Conservation (phyloP, 2,329 filamentous ascomycete genomes). For the Pseudogymnoascus sp. region DNA sequence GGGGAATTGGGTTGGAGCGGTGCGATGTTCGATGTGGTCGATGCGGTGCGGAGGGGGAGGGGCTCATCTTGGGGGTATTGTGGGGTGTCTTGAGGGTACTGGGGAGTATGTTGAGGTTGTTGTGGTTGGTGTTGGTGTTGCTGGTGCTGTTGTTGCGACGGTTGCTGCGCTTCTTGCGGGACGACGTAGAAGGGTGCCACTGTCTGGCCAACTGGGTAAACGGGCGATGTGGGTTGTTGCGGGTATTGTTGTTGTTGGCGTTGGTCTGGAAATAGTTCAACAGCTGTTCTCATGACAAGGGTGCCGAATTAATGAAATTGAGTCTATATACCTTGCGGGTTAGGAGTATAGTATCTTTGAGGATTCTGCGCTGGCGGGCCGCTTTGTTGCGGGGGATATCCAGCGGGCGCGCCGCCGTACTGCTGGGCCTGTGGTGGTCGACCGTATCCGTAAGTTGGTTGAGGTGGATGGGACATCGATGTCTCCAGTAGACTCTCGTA, state of each 20-base stretch:
- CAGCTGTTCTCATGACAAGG: constrained; percentile 9
- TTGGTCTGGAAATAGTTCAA: constrained; percentile 22
- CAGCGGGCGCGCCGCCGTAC: constrained; percentile 20
- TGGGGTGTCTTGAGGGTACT: constrained; percentile 43
- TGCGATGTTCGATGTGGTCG: not conserved
- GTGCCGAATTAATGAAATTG: constrained; percentile 1
- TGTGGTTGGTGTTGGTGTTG: constrained; percentile 34
- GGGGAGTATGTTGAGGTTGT: constrained; percentile 42
- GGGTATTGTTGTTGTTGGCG: constrained; percentile 36
- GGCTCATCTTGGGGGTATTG: constrained; percentile 38
- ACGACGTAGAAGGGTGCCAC: constrained; percentile 59
- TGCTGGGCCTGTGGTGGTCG: constrained; percentile 8
- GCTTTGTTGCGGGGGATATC: constrained; percentile 28
- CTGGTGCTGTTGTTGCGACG: constrained; percentile 27
- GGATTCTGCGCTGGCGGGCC: constrained; percentile 46
- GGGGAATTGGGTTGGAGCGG: constrained; percentile 43
- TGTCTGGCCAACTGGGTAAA: constrained; percentile 42
- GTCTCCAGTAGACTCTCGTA: constrained; percentile 94
- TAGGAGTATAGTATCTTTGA: constrained; percentile 61
- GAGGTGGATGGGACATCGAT: constrained; percentile 90
- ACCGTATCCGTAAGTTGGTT: constrained; percentile 62
- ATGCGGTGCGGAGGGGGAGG: constrained; percentile 29
- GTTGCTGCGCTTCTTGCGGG: constrained; percentile 35
- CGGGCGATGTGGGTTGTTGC: constrained; percentile 40
- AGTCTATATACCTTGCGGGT: constrained; percentile 31